A percentile compares a stretch with the other conserved stretches of the same genome.
These are phyloP conservation scores for Auricularia heimuer DNA, from an alignment of 768 basidiomycete genomes.

Conservation along the genomic window DNA sequence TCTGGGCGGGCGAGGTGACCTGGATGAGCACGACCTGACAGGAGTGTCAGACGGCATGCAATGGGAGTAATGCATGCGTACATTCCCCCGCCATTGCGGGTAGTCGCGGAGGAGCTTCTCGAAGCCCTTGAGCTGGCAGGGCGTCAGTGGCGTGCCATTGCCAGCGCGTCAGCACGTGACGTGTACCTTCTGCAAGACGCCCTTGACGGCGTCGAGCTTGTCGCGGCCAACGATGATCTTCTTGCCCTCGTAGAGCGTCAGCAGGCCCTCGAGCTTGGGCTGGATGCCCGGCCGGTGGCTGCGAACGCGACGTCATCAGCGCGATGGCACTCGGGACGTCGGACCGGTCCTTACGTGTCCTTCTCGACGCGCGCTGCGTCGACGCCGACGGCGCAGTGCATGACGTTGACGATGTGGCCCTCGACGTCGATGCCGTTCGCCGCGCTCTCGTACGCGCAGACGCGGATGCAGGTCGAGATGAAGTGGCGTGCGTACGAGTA, in stretches of 20 bases:
- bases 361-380: constrained; percentile 82
- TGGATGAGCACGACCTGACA: constrained; percentile 44
- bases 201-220: constrained; percentile 98
- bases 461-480: constrained; percentile 86
- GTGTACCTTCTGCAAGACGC: constrained; percentile 83
- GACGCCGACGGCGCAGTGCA: constrained; percentile 91
- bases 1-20: constrained; percentile 87
- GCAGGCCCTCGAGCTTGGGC: constrained; percentile 83
- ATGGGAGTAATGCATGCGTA: constrained; percentile 42
- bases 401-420: constrained; percentile 72
- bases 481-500: constrained; percentile 96
- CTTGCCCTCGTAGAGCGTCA: constrained; percentile 83
- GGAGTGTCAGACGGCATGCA: constrained; percentile 17
- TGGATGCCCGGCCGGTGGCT: constrained; percentile 70
- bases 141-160: neutral
- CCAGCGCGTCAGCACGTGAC: neutral
- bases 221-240: constrained; percentile 98
- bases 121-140: constrained; percentile 73
- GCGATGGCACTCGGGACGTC: neutral
- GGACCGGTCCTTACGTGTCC: constrained; percentile 48
- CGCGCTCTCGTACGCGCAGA: constrained; percentile 88
- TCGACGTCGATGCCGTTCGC: constrained; percentile 64
- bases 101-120: constrained; percentile 89
- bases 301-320: neutral
- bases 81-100: constrained; percentile 91